Evolutionary conservation across 2,329 filamentous ascomycete species (phyloP), one percentile per base, ranked within the genome.

Genomic region (Fusarium piperis): DNA sequence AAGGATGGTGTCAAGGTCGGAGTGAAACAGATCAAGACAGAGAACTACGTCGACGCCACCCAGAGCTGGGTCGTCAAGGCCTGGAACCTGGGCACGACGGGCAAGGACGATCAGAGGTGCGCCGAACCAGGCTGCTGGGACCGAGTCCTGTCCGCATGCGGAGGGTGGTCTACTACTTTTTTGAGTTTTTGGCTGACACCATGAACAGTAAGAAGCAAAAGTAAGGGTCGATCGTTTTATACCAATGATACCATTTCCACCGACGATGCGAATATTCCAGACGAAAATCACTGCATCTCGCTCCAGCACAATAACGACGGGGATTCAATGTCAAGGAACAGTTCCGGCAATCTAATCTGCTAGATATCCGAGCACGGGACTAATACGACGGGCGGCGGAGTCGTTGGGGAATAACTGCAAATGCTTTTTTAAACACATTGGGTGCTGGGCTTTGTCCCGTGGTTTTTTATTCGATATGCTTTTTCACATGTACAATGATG

Each of bases 1-100:
- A 93, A 93, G 79, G 92, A 94, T 63, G 93, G 93, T 62, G 82
- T 93, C 67, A 88, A 89, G 67, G 91, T 95, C 48, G 90, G 90
- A 55, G 87, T 95, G 68, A 92, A 91, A 81, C 86, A 93, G 67
- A 81, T 92, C 56, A 86, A 87, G 72, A 87, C 88, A 60, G 93
- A 94, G 82, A 88, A 87, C 53, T 93, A 94, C 78, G 89, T 93
- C 76, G 93, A 94, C 75, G 86, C 85, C 76, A 94, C 92, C 18
- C 93, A 95, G 83, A 89, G 86, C 72, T 89, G 86, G 81, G 81
- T 91, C 59, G 89, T 91, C 64, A 91, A 90, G 81, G 89, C 89
- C 2, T 92, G 89, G 89, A 90, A 91, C 74, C 76, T 90, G 63
- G 84, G 84, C 70, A 82, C 81, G 32, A 52, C 71, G 4, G 64